Evolutionary conservation across 129 eudicot species (phyloP).

Genomic region (Flaveria linearis): DNA sequence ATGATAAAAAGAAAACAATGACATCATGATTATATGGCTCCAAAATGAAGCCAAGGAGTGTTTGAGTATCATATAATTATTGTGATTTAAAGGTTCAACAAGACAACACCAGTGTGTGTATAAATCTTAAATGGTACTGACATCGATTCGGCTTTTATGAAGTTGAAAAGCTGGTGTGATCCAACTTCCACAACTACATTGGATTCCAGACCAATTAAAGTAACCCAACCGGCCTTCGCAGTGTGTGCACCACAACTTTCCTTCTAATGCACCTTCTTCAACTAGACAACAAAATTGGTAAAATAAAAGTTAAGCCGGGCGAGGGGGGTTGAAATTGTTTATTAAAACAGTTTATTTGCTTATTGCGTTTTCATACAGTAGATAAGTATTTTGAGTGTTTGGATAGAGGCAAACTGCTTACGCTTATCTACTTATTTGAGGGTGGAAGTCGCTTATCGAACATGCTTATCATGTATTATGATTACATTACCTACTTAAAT

Average conservation of each 20-base stretch:
- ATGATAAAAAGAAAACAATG: constrained; percentile 26
- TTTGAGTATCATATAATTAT: constrained; percentile 30
- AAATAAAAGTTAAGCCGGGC: not conserved
- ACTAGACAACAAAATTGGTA: constrained; percentile 42
- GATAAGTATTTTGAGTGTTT: too few relatives aligned
- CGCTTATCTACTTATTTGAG: too few relatives aligned
- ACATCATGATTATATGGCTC: constrained; percentile 21
- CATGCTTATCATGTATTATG: too few relatives aligned
- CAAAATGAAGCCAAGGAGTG: constrained; percentile 31
- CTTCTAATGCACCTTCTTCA: constrained; percentile 91
- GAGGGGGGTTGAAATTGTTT: too few relatives aligned
- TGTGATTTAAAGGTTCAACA: constrained; percentile 28
- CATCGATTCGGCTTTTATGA: constrained; percentile 83
- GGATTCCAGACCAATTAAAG: constrained; percentile 97
- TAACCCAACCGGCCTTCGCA: constrained; percentile 94
- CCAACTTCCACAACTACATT: constrained; percentile 99
- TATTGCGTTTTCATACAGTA: too few relatives aligned
- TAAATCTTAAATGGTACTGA: constrained; percentile 56
- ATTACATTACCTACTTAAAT: too few relatives aligned
- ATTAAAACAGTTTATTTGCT: too few relatives aligned
- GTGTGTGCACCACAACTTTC: constrained; percentile 75
- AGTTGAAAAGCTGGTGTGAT: constrained; percentile 97
- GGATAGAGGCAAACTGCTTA: too few relatives aligned
- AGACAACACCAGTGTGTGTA: not conserved
- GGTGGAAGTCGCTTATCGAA: too few relatives aligned